Evolutionary conservation across 1,284 basidiomycete genomes (phyloP), one percentile per base, ranked within the genome.

Genomic region (Cystobasidium sp.): DNA sequence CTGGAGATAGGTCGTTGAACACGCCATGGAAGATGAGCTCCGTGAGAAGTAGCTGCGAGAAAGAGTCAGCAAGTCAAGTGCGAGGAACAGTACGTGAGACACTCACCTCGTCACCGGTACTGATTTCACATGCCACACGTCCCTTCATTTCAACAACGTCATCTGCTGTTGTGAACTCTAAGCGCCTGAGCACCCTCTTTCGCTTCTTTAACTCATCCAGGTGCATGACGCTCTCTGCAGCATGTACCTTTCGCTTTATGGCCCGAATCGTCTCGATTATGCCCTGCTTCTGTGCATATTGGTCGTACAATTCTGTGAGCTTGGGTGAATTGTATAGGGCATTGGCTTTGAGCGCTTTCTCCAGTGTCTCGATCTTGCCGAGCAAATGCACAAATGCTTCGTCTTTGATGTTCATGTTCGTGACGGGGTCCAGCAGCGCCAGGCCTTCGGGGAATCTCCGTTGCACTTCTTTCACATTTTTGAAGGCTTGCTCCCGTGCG

Each of bases 141-240:
- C 97, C 97, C 84, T 99, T 99, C 87, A 96, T 90, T 81, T 98
- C 95, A 14, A 98, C 94, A 68, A 99, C 96, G 81, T 98, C 97
- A 2, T 91, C 88, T 3, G 88, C 83, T 3, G 88, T 91, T 0
- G 94, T 95, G 84, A 99, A 99, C 0, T 92, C 95, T 3, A 99
- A 84, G 46, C 96, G 88, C 44, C 97, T 88, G 16, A 99, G 86
- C 0, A 97, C 94, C 24, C 96, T 91, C 83, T 99, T 99, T 67
- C 97, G 88, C 78, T 90, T 90, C 83, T 97, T 97, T 80, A 99
- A 89, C 82, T 99, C 97, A 82, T 99, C 97, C 66, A 99, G 88
- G 82, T 99, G 96, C 67, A 99, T 84, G 6, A 99, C 88, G 76
- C 96, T 94, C 75, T 96, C 91, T 0, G 96, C 97, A 0, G 90